Evolutionary conservation across 2,329 filamentous ascomycete species (phyloP).

Genomic region (Cryphonectria naterciae): DNA sequence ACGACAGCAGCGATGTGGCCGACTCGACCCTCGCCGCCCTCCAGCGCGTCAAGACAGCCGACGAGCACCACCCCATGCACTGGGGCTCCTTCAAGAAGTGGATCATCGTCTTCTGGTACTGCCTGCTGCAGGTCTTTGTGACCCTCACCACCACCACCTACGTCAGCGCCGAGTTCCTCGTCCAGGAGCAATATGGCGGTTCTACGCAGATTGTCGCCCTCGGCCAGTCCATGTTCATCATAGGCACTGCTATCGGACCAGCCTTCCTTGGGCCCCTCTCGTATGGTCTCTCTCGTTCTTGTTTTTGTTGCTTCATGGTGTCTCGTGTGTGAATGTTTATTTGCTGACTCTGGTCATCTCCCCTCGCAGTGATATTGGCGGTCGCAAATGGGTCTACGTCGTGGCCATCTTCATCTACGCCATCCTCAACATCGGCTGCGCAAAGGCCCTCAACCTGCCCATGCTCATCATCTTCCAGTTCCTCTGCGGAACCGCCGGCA

Average conservation of each 20-base stretch:
- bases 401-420: constrained; percentile 41
- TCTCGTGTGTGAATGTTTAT: neutral
- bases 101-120: constrained; percentile 36
- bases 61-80: constrained; percentile 37
- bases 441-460: constrained; percentile 42
- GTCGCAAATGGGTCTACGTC: constrained; percentile 50
- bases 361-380: constrained; percentile 43
- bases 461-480: constrained; percentile 46
- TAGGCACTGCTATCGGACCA: constrained; percentile 46
- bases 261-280: constrained; percentile 46
- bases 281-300: constrained; percentile 34
- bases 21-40: constrained; percentile 35
- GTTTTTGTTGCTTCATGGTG: neutral
- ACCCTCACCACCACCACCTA: constrained; percentile 45
- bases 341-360: neutral
- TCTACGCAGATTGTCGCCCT: constrained; percentile 43
- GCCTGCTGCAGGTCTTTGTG: constrained; percentile 42
- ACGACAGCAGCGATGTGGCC: constrained; percentile 25
- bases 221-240: constrained; percentile 48
- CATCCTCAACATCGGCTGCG: constrained; percentile 42
- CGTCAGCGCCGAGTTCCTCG: constrained; percentile 43
- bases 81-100: constrained; percentile 38
- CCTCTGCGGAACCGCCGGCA: constrained; percentile 41
- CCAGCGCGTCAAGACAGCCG: constrained; percentile 34
- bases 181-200: constrained; percentile 43